These are phyloP conservation scores for Spizellomyces punctatus DNA, from an alignment of 192 early-diverging fungal genomes.

Conservation along the genomic window DNA sequence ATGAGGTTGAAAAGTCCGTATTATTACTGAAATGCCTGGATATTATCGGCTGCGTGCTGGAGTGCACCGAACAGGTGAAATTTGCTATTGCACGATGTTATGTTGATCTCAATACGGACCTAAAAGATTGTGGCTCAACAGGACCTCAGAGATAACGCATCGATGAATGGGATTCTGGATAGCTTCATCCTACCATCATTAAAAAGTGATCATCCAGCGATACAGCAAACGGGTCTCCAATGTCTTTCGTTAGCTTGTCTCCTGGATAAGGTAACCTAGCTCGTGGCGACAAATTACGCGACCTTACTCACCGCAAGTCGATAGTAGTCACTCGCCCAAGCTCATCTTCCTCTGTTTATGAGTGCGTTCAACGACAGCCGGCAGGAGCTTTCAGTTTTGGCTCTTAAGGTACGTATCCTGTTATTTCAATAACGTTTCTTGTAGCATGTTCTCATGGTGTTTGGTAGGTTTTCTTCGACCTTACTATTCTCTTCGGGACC, in stretches of 20 bases:
- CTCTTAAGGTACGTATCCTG: slow-evolving; percentile 60
- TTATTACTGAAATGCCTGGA: slow-evolving; percentile 29
- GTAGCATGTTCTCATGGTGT: neutral
- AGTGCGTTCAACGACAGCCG: slow-evolving; percentile 61
- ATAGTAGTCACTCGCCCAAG: slow-evolving; percentile 54
- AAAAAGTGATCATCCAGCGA: slow-evolving; percentile 8
- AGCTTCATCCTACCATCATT: slow-evolving; percentile 26
- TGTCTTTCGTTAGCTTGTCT: slow-evolving; percentile 80
- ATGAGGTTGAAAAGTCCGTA: slow-evolving; percentile 13
- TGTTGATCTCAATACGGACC: neutral
- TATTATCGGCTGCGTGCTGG: slow-evolving; percentile 27
- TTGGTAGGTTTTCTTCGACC: slow-evolving; percentile 62
- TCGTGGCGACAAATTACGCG: slow-evolving; percentile 17
- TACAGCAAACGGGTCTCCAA: slow-evolving; percentile 79
- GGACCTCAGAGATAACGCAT: slow-evolving; percentile 20
- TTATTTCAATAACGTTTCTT: neutral
- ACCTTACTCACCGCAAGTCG: neutral
- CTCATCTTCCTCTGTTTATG: slow-evolving; percentile 75
- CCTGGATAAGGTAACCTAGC: slow-evolving; percentile 59
- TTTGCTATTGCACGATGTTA: neutral
- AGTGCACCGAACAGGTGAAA: slow-evolving; percentile 26
- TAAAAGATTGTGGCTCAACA: no score
- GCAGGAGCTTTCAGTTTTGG: slow-evolving; percentile 63
- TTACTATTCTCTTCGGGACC: slow-evolving; percentile 61
- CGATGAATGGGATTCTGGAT: slow-evolving; percentile 24